These are phyloP conservation scores for Salix caprea DNA, from an alignment of 345 rosid species.

Conservation along the genomic window DNA sequence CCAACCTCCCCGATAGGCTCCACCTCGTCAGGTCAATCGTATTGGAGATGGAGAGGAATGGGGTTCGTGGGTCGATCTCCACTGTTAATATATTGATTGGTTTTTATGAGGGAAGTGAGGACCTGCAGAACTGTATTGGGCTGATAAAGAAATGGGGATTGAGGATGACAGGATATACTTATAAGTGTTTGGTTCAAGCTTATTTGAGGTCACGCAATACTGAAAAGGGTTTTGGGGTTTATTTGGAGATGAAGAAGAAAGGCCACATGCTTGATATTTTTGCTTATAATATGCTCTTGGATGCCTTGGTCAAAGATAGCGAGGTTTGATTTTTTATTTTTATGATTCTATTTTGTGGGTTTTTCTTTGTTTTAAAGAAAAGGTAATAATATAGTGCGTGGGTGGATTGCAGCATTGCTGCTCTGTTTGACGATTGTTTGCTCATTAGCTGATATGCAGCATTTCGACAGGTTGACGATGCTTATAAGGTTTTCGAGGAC, in stretches of 20 bases:
- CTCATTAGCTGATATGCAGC: constrained; percentile 69
- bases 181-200: constrained; percentile 81
- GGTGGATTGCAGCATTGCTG: background rate
- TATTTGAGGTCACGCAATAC: constrained; percentile 58
- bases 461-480: constrained; percentile 68
- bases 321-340: constrained; percentile 39
- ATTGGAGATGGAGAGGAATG: constrained; percentile 54
- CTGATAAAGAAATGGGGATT: constrained; percentile 69
- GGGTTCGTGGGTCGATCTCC: constrained; percentile 59
- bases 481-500: constrained; percentile 63
- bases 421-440: constrained; percentile 2
- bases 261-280: constrained; percentile 69
- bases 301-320: constrained; percentile 72
- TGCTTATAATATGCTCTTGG: constrained; percentile 82
- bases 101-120: constrained; percentile 49
- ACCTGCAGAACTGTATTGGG: constrained; percentile 49
- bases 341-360: background rate
- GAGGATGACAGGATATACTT: constrained; percentile 69
- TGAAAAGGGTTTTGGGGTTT: constrained; percentile 47
- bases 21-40: constrained; percentile 46
- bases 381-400: background rate
- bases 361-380: background rate
- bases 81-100: constrained; percentile 74
- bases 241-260: constrained; percentile 62
- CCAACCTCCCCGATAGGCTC: constrained; percentile 42